Evolutionary conservation across 2,329 filamentous ascomycete genomes (phyloP).

Genomic region (Aspergillus viridinutans): DNA sequence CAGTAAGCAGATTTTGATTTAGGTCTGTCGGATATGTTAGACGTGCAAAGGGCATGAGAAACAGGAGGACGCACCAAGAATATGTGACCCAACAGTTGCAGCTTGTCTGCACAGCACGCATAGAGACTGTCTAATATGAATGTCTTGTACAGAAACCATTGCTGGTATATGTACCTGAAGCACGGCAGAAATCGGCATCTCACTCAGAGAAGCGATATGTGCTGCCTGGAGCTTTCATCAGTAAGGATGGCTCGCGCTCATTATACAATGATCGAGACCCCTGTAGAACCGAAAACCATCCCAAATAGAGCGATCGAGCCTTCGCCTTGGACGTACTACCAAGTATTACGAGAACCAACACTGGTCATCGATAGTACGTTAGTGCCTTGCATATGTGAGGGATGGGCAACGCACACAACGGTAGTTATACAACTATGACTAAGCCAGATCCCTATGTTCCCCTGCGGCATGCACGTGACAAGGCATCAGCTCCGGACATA

Average conservation of each 20-base stretch:
- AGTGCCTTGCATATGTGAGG: too few relatives aligned
- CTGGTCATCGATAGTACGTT: too few relatives aligned
- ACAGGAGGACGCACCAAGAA: neutral
- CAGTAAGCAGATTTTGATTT: neutral
- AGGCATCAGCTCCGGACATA: neutral
- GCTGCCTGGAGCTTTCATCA: neutral
- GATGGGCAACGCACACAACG: too few relatives aligned
- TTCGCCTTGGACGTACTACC: too few relatives aligned
- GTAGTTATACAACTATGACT: too few relatives aligned
- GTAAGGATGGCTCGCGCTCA: neutral
- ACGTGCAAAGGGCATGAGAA: neutral
- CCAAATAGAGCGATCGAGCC: too few relatives aligned
- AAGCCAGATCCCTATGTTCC: too few relatives aligned
- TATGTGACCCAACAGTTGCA: neutral
- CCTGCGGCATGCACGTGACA: neutral
- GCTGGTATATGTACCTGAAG: neutral
- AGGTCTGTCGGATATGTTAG: neutral
- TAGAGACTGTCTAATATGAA: neutral
- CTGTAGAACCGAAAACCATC: too few relatives aligned
- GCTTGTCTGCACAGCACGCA: constrained; percentile 4
- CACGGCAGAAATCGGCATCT: neutral
- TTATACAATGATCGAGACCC: neutral
- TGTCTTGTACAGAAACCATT: neutral
- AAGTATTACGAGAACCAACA: too few relatives aligned
- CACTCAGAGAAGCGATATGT: too few relatives aligned